Base-by-base conservation (phyloP, 345 rosid genomes). In the Pistacia integerrima region DNA sequence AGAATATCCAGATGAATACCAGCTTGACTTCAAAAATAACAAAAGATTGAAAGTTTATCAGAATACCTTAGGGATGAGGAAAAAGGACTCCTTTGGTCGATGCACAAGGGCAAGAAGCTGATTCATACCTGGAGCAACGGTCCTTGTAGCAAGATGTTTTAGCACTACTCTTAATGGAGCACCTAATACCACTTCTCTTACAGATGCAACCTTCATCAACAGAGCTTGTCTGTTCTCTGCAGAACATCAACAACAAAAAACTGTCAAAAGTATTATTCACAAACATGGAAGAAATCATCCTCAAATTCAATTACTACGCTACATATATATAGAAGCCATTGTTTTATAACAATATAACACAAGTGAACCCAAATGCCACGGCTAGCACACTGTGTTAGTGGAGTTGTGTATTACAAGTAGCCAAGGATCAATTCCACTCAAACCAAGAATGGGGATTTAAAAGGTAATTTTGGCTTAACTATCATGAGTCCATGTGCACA, bases 41-140 rank as follows among this genome's bases (percentile, higher is more conserved):
- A 48, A 14, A 13, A 71, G 28, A 22, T 12, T 20, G 5, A 16
- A 12, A 8, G 11, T 76, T 36, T 35, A 33, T 25, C 48, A 1
- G 13, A 13, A 59, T 86, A 97, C 98, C 98, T 85, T 88, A 57
- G 98, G 98, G 69, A 87, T 75, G 59, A 97, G 89, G 76, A 92
- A 94, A 84, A 90, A 94, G 17, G 98, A 91, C 82, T 97, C 98
- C 70, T 90, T 91, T 35, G 99, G 97, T 70, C 98, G 87, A 88
- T 92, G 99, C 82, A 94, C 90, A 51, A 97, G 85, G 13, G 99
- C 97, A 63, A 94, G 86, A 84, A 91, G 87, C 65, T 70, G 82
- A 78, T 83, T 88, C 9, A 77, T 60, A 76, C 83, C 86, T 56
- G 95, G 85, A 86, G 88, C 86, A 82, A 86, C 87, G 3, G 87